Base-by-base conservation (phyloP, 2,329 filamentous ascomycete species). In the Didymella segeticola region DNA sequence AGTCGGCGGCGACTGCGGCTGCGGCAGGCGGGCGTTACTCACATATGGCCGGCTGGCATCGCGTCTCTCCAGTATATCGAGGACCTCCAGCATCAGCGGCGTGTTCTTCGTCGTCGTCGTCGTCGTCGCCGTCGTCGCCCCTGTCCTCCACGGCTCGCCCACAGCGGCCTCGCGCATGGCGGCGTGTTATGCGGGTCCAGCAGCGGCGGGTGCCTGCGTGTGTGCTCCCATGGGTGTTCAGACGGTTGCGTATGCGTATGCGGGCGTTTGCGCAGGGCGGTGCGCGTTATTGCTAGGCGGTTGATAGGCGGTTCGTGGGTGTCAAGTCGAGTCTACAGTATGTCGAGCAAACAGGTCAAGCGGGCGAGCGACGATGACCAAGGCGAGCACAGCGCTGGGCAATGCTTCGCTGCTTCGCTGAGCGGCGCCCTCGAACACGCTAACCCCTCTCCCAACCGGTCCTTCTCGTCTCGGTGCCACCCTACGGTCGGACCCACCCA, bases 151-250 rank as follows among this genome's bases (percentile, higher is more conserved):
- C 39, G 51, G 45, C 51, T 45, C 51, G 51, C 51, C 51, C 22
- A 45, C 56, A 60, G 60, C 56, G 61, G 60, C 62, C 47, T 58
- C 64, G 52, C 58, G 64, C 71, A 74, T 74, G 50, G 68, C 43
- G 53, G 31, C 46, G 53, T 47, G 57, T 59, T 73, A 72, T 69
- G 66, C 65, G 65, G 68, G 48, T 68, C 69, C 70, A 71, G 70
- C 70, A 69, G 64, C 68, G 63, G 62, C 59, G 52, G 53, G 58
- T 41, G 59, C 53, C 51, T 56, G 53, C 58, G 46, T 51, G 52
- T 43, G 58, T 48, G 38, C 50, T 66, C 68, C 66, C 70, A 74
- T 74, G 39, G 61, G 51, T 48, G 39, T 56, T 66, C 61, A 65
- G 62, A 60, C 46, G 55, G 42, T 56, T 56, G 47, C 55, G 54